These are phyloP conservation scores for Simmondsia chinensis DNA, from an alignment of 148 eudicot genomes.

Conservation along the genomic window DNA sequence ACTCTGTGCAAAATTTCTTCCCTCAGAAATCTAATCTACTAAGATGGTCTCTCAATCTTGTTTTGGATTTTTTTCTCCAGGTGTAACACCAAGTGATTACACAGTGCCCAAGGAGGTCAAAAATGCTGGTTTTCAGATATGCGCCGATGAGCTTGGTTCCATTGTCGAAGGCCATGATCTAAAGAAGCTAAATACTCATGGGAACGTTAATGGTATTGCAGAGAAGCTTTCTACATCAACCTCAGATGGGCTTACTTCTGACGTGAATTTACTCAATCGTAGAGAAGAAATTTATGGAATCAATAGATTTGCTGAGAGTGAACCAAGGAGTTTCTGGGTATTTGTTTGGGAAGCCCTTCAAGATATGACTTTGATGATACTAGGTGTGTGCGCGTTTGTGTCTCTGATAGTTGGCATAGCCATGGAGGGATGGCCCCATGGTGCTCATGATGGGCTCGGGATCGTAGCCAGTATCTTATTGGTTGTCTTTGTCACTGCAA, in stretches of 20 bases:
- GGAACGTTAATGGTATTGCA: conserved; percentile 60
- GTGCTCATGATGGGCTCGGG: conserved; percentile 96
- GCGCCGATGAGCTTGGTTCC: conserved; percentile 76
- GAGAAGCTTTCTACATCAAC: conserved; percentile 58
- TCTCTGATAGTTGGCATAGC: conserved; percentile 85
- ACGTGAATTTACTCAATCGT: conserved; percentile 18
- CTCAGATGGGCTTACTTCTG: conserved; percentile 40
- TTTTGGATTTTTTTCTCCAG: conserved; percentile 32
- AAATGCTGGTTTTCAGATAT: conserved; percentile 71
- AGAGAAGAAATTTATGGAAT: conserved; percentile 66
- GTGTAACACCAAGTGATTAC: conserved; percentile 62
- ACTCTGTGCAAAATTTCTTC: no score
- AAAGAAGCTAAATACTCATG: conserved; percentile 66
- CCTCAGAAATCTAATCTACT: no score
- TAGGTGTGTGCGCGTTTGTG: conserved; percentile 80
- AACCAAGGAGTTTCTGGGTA: conserved; percentile 62
- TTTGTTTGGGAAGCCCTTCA: conserved; percentile 97
- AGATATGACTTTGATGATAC: conserved; percentile 97
- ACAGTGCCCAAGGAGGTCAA: conserved; percentile 63
- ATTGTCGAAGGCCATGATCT: conserved; percentile 78
- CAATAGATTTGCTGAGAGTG: conserved; percentile 73
- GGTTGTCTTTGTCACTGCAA: conserved; percentile 92
- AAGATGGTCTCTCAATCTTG: no score
- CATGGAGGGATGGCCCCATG: conserved; percentile 92
- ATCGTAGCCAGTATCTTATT: conserved; percentile 81